Conservation (phyloP, 75 land plant species). For the Adiantum capillusveneris region DNA sequence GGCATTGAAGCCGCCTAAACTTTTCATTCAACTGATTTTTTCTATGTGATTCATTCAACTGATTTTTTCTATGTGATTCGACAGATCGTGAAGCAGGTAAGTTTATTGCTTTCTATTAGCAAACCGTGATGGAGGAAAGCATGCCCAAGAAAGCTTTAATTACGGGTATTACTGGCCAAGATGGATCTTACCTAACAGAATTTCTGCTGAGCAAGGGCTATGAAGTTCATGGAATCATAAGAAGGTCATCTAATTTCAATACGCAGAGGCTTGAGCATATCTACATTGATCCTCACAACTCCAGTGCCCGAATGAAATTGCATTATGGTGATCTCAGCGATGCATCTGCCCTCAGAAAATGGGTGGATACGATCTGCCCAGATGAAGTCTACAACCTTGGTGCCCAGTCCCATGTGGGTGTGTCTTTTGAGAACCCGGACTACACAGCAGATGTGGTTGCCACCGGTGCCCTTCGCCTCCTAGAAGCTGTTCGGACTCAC, state of each 20-base stretch:
- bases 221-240: conserved; percentile 89
- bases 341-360: conserved; percentile 91
- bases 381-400: conserved; percentile 97
- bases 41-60: too few species aligned
- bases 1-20: too few species aligned
- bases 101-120: too few species aligned
- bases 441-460: conserved; percentile 95
- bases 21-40: too few species aligned
- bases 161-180: conserved; percentile 91
- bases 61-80: too few species aligned
- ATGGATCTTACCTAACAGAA: conserved; percentile 89
- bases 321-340: conserved; percentile 95
- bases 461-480: conserved; percentile 80
- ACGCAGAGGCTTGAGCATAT: conserved; percentile 89
- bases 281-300: conserved; percentile 91
- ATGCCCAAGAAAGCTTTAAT: conserved; percentile 53
- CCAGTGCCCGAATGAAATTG: conserved; percentile 76
- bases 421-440: conserved; percentile 94
- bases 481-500: conserved; percentile 81
- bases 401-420: conserved; percentile 94
- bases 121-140: conserved; percentile 14
- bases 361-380: conserved; percentile 76
- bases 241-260: conserved; percentile 90
- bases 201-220: conserved; percentile 75
- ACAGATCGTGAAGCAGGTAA: too few species aligned